These are phyloP conservation scores for Rhodotorula sp. DNA, from an alignment of 1,284 basidiomycete species.

Conservation along the genomic window DNA sequence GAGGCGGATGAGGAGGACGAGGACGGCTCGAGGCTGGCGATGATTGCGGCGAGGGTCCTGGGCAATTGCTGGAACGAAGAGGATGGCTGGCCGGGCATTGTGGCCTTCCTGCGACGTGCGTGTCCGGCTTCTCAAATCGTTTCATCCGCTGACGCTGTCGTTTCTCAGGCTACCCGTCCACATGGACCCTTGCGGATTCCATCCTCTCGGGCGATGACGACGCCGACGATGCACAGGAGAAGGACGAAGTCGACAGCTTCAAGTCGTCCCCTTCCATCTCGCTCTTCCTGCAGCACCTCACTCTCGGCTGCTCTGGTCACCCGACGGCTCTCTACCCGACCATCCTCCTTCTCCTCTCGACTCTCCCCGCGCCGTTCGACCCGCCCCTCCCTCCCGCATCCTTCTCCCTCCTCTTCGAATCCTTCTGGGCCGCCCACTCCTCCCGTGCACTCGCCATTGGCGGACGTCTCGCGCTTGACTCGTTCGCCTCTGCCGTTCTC, in stretches of 20 bases:
- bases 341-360: constrained; percentile 73
- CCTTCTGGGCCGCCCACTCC: constrained; percentile 75
- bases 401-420: constrained; percentile 60
- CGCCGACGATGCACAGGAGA: not conserved
- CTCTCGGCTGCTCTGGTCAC: constrained; percentile 71
- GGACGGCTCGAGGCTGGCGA: constrained; percentile 1
- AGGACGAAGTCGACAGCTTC: constrained; percentile 15
- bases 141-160: not conserved
- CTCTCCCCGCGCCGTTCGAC: constrained; percentile 62
- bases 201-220: constrained; percentile 10
- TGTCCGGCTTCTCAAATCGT: not conserved
- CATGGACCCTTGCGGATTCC: constrained; percentile 45
- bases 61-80: constrained; percentile 38
- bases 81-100: constrained; percentile 38
- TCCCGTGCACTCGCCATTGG: constrained; percentile 59
- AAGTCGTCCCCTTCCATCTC: constrained; percentile 35
- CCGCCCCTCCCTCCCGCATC: constrained; percentile 49
- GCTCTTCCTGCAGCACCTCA: constrained; percentile 68
- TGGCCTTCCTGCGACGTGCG: constrained; percentile 35
- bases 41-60: constrained; percentile 26
- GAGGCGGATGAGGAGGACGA: not conserved
- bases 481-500: constrained; percentile 67
- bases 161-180: constrained; percentile 40
- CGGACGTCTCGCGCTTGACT: constrained; percentile 48
- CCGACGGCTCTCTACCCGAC: constrained; percentile 73